phyloP scores from a whole-genome alignment of 352 stramenopile species.

The Globisporangium mamillatum region DNA sequence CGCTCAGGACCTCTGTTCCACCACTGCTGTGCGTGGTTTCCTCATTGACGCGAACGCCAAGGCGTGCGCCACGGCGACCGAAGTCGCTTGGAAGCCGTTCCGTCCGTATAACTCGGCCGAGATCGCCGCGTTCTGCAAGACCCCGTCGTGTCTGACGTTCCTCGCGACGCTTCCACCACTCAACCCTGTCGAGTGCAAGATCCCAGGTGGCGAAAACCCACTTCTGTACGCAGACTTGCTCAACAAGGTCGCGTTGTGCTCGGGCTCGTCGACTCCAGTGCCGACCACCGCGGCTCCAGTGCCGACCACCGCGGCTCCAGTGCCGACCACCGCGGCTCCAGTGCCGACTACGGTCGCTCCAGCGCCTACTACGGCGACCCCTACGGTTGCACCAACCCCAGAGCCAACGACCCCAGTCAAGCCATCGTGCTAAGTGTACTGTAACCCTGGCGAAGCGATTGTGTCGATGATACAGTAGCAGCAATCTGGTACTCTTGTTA shows the following conservation, averaged over 20 bases:
- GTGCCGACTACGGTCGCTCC: neutral
- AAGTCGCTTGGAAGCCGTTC: slow-evolving; percentile 3
- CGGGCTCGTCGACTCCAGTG: neutral
- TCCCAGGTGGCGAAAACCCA: neutral
- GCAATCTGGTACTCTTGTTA: neutral
- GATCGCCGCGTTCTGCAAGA: slow-evolving; percentile 6
- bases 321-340: neutral
- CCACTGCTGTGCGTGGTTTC: neutral
- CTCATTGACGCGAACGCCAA: slow-evolving; percentile 3
- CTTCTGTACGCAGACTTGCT: neutral
- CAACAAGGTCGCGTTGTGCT: neutral
- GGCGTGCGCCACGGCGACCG: neutral
- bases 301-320: neutral
- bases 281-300: neutral
- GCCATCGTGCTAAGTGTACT: neutral
- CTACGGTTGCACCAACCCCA: neutral
- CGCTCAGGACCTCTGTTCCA: neutral
- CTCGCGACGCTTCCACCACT: slow-evolving; percentile 8
- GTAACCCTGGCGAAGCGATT: neutral
- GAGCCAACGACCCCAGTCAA: neutral
- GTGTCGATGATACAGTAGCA: neutral
- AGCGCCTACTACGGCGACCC: neutral
- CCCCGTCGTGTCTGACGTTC: slow-evolving; percentile 1
- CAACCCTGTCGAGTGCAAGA: slow-evolving; percentile 8
- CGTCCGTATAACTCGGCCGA: slow-evolving; percentile 3